Conservation (phyloP, 306 rosid species). For the Pterocarpus santalinus region DNA sequence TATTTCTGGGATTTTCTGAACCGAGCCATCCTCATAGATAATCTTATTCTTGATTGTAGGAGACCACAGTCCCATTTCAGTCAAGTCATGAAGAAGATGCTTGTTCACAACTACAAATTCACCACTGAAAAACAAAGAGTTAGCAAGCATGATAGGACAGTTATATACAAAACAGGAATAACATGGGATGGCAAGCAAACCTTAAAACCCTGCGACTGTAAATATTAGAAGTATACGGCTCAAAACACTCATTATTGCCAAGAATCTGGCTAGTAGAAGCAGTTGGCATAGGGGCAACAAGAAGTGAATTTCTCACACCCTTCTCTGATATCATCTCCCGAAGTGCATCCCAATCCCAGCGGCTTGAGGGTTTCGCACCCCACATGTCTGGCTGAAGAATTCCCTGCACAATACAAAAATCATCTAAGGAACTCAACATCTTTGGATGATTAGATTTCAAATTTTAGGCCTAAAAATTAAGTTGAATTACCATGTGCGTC, state of each 20-base stretch:
- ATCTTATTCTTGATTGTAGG: constrained; percentile 77
- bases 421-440: constrained; percentile 21
- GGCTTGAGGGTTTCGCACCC: constrained; percentile 72
- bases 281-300: constrained; percentile 92
- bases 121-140: constrained; percentile 65
- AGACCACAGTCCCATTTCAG: constrained; percentile 95
- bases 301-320: constrained; percentile 90
- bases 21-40: constrained; percentile 78
- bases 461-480: neutral
- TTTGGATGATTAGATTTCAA: neutral
- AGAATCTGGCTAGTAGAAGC: constrained; percentile 95
- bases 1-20: constrained; percentile 71
- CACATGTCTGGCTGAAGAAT: constrained; percentile 94
- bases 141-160: constrained; percentile 25
- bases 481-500: neutral
- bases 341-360: constrained; percentile 81
- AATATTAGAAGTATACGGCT: constrained; percentile 91
- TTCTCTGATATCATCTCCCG: constrained; percentile 59
- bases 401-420: constrained; percentile 62
- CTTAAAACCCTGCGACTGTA: constrained; percentile 89
- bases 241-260: constrained; percentile 95
- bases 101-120: constrained; percentile 96
- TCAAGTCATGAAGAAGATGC: constrained; percentile 83
- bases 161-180: neutral
- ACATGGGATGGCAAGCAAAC: constrained; percentile 47